Evolutionary conservation across 257 asterid species (phyloP).

Genomic region (Scutellaria galericulata): DNA sequence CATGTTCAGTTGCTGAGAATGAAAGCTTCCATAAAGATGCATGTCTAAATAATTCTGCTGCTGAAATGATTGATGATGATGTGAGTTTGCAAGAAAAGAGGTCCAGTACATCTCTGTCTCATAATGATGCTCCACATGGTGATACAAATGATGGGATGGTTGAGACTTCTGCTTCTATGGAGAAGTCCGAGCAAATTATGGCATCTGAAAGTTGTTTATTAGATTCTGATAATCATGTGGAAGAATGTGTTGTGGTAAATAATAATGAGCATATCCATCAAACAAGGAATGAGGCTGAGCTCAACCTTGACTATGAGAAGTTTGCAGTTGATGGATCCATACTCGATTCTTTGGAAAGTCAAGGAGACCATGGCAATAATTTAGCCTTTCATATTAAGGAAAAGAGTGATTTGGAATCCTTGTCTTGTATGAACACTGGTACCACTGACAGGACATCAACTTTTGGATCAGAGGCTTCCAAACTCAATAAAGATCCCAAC

Average conservation of each 20-base stretch:
- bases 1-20: slow-evolving; percentile 36
- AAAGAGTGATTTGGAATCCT: slow-evolving; percentile 34
- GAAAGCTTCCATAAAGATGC: slow-evolving; percentile 36
- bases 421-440: slow-evolving; percentile 32
- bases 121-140: slow-evolving; percentile 34
- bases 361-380: slow-evolving; percentile 40
- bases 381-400: slow-evolving; percentile 38
- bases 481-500: slow-evolving; percentile 36
- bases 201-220: slow-evolving; percentile 39
- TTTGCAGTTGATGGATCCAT: slow-evolving; percentile 42
- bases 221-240: slow-evolving; percentile 42
- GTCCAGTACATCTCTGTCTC: slow-evolving; percentile 35
- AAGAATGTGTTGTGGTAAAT: slow-evolving; percentile 37
- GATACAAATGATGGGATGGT: slow-evolving; percentile 20
- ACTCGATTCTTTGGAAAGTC: slow-evolving; percentile 42
- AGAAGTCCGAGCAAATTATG: slow-evolving; percentile 41
- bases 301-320: slow-evolving; percentile 38
- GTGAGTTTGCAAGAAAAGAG: slow-evolving; percentile 33
- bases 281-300: slow-evolving; percentile 34
- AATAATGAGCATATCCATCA: slow-evolving; percentile 29
- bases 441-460: slow-evolving; percentile 28
- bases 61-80: slow-evolving; percentile 39
- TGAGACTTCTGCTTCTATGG: slow-evolving; percentile 39
- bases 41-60: slow-evolving; percentile 22
- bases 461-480: slow-evolving; percentile 36